Conservation (phyloP, 345 rosid species). For the Ceriops tagal region DNA sequence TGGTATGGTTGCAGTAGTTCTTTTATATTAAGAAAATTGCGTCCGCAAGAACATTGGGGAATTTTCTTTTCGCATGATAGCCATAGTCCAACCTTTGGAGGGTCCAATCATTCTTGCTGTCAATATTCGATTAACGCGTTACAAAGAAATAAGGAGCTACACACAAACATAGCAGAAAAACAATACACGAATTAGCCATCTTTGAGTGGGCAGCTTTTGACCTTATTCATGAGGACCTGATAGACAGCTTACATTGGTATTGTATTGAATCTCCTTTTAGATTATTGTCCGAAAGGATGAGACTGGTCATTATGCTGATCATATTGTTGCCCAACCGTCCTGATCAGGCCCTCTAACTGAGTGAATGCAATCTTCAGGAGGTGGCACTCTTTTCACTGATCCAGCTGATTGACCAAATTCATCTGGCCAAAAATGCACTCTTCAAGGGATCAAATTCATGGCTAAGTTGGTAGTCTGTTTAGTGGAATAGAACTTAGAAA, state of each 20-base stretch:
- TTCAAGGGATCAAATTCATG: too few species aligned
- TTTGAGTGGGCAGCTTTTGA: neutral
- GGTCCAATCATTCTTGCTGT: neutral
- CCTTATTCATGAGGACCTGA: neutral
- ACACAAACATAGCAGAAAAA: neutral
- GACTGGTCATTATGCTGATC: neutral
- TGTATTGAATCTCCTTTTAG: neutral
- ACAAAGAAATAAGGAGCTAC: neutral
- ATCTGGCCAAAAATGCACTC: neutral
- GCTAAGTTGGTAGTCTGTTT: too few species aligned
- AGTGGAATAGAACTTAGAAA: too few species aligned
- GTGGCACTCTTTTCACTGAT: neutral
- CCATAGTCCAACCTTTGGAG: neutral
- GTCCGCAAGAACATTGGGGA: neutral
- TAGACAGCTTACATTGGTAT: neutral
- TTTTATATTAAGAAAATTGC: neutral
- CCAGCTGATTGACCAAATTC: neutral
- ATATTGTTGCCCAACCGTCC: neutral
- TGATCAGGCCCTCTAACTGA: slow-evolving; percentile 2
- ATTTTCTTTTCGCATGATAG: neutral
- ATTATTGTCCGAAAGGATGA: neutral
- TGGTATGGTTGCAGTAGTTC: neutral
- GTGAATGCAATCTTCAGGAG: neutral
- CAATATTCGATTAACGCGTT: neutral
- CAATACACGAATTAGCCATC: neutral